phyloP scores from a whole-genome alignment of 768 basidiomycete genomes.

The Boletus reticulatus region DNA sequence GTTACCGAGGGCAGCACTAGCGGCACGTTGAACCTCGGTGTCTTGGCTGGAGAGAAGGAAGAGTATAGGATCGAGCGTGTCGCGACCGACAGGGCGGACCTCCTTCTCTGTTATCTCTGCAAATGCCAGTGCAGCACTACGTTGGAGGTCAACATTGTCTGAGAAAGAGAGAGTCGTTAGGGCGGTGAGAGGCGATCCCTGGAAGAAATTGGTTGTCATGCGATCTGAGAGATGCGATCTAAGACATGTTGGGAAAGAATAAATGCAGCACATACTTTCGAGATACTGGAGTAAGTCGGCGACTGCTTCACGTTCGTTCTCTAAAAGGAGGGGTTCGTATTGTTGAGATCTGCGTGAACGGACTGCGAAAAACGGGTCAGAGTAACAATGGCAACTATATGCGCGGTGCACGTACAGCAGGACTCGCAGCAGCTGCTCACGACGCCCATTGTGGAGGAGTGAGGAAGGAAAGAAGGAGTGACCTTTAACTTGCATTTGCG shows the following conservation, averaged over 20 bases:
- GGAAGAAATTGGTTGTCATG: conserved; percentile 97
- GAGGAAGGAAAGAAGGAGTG: neutral
- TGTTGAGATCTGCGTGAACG: conserved; percentile 80
- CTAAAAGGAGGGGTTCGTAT: conserved; percentile 82
- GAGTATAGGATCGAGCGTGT: conserved; percentile 96
- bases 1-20: conserved; percentile 96
- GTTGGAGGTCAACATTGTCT: conserved; percentile 98
- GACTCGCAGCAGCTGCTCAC: conserved; percentile 79
- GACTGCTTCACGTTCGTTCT: conserved; percentile 96
- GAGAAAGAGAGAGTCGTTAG: conserved; percentile 97
- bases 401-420: conserved; percentile 57
- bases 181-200: conserved; percentile 86
- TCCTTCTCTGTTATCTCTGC: conserved; percentile 99
- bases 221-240: conserved; percentile 53
- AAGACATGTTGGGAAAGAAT: neutral
- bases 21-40: conserved; percentile 97
- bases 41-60: conserved; percentile 97
- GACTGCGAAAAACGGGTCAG: conserved; percentile 45
- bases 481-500: conserved; percentile 6
- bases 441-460: conserved; percentile 57
- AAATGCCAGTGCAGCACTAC: conserved; percentile 96
- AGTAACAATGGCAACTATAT: conserved; percentile 1
- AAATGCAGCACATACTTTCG: conserved; percentile 68
- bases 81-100: conserved; percentile 92
- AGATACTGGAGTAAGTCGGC: conserved; percentile 96